phyloP scores from a whole-genome alignment of 805 yeast species.

The Nadsonia fulvescens region DNA sequence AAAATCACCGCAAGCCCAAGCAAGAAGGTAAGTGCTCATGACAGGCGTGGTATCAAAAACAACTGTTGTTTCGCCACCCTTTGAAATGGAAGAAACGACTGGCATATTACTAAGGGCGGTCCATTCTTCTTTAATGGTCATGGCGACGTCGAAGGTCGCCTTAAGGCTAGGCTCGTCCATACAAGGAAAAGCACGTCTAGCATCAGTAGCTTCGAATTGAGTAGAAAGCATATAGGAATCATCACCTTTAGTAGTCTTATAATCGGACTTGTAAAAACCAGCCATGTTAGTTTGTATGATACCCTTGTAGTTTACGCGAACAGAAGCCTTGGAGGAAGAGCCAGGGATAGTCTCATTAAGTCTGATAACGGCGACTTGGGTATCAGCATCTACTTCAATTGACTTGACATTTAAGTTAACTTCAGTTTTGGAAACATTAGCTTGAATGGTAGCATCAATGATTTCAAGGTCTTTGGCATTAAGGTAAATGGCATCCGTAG shows the following conservation, averaged over 20 bases:
- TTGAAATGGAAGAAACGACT: slow-evolving; percentile 48
- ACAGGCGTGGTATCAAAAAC: slow-evolving; percentile 66
- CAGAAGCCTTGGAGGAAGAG: slow-evolving; percentile 23
- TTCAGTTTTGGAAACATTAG: slow-evolving; percentile 10
- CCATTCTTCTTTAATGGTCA: slow-evolving; percentile 25
- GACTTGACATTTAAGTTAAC: slow-evolving; percentile 15
- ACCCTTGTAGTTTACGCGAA: slow-evolving; percentile 40
- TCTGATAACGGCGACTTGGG: slow-evolving; percentile 41
- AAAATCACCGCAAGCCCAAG: slow-evolving; percentile 68
- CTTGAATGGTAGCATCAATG: slow-evolving; percentile 18
- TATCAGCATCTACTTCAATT: slow-evolving; percentile 24
- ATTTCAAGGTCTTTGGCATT: slow-evolving; percentile 37
- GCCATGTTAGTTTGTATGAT: slow-evolving; percentile 62
- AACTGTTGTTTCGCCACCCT: slow-evolving; percentile 45
- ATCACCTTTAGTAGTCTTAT: slow-evolving; percentile 37
- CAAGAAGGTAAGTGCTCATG: slow-evolving; percentile 75
- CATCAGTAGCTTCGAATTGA: slow-evolving; percentile 77
- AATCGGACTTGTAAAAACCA: slow-evolving; percentile 60
- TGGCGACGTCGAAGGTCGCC: slow-evolving; percentile 48
- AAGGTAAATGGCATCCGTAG: slow-evolving; percentile 37
- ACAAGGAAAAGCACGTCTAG: slow-evolving; percentile 75
- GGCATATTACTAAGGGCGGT: slow-evolving; percentile 24
- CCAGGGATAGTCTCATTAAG: slow-evolving; percentile 23
- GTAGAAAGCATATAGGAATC: slow-evolving; percentile 61
- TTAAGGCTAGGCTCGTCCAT: slow-evolving; percentile 72